phyloP scores from a whole-genome alignment of 192 early-diverging fungal genomes.

The Gaertneriomyces semiglobifer region DNA sequence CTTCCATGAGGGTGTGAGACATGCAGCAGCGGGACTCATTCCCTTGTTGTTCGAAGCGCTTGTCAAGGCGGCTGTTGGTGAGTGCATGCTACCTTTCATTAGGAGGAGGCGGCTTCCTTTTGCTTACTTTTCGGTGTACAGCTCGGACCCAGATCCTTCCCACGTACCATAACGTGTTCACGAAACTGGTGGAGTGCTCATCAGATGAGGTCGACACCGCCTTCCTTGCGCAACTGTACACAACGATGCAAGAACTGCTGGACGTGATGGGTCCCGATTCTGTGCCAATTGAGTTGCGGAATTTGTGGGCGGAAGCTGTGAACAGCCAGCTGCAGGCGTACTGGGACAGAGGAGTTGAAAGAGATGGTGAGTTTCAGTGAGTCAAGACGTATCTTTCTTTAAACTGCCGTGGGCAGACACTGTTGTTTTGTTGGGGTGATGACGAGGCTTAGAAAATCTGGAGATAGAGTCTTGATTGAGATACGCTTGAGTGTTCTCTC shows the following conservation, averaged over 20 bases:
- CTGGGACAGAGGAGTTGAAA: conserved; percentile 68
- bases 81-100: neutral
- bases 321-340: conserved; percentile 73
- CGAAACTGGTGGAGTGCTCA: conserved; percentile 77
- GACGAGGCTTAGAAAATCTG: too few species aligned
- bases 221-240: conserved; percentile 75
- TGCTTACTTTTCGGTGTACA: conserved; percentile 36
- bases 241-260: conserved; percentile 65
- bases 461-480: too few species aligned
- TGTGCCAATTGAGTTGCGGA: conserved; percentile 61
- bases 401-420: too few species aligned
- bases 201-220: conserved; percentile 74
- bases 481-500: conserved; percentile 1
- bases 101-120: conserved; percentile 1
- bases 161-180: conserved; percentile 72
- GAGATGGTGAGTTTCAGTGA: conserved; percentile 47
- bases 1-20: conserved; percentile 95
- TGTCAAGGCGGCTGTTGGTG: conserved; percentile 37
- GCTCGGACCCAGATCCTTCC: conserved; percentile 37
- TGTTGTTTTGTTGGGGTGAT: too few species aligned
- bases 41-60: conserved; percentile 69
- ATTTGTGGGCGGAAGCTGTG: conserved; percentile 67
- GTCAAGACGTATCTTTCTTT: neutral
- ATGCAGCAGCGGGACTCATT: conserved; percentile 79
- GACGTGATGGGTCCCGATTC: conserved; percentile 62